Base-by-base conservation (phyloP, 2,329 filamentous ascomycete species). In the Fusarium liriodendri region DNA sequence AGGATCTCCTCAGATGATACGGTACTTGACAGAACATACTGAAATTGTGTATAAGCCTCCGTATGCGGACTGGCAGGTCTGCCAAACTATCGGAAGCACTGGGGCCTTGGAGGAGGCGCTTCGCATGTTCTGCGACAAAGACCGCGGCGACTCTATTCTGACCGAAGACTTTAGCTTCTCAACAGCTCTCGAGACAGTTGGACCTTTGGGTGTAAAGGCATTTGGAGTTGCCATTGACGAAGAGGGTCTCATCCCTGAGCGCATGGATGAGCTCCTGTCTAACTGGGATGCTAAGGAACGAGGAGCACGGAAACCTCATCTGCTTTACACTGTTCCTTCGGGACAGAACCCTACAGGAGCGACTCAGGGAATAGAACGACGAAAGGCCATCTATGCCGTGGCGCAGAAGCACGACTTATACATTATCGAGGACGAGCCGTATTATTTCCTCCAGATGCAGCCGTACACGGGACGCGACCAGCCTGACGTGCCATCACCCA, bases 151-250 rank as follows among this genome's bases (percentile, higher is more conserved):
- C 80, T 90, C 91, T 68, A 86, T 98, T 58, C 83, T 98, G 25
- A 95, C 94, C 10, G 97, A 98, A 83, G 93, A 96, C 79, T 98
- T 96, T 83, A 96, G 94, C 42, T 99, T 98, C 84, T 91, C 93
- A 8, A 94, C 94, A 0, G 89, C 89, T 11, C 83, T 91, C 3
- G 89, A 91, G 82, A 91, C 89, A 2, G 86, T 89, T 5, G 79
- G 79, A 6, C 89, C 89, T 1, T 79, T 91, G 4, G 88, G 88
- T 0, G 80, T 90, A 67, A 84, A 84, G 66, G 83, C 87, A 1
- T 83, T 88, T 66, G 89, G 89, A 13, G 84, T 86, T 16, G 76
- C 78, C 11, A 85, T 90, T 66, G 89, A 91, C 69, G 85, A 83
- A 2, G 79, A 91, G 77, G 89, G 89, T 0, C 79, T 91, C 40